phyloP scores from a whole-genome alignment of 768 basidiomycete species.

The Leccinum longicurvipes region DNA sequence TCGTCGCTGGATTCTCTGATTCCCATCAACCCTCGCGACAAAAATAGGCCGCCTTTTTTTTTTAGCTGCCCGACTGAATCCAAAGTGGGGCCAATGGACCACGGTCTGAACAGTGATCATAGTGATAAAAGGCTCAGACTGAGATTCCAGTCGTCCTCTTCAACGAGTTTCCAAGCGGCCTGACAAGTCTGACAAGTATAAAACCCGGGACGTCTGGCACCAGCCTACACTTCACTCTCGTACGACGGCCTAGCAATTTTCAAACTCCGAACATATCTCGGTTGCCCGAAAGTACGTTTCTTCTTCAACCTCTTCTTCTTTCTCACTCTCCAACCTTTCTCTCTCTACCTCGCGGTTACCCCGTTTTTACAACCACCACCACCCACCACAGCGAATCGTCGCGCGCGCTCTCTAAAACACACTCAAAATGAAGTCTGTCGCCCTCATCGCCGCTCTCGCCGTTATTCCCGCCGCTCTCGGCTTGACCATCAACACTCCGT shows the following conservation, averaged over 20 bases:
- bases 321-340: not conserved
- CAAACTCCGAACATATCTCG: conserved; percentile 27
- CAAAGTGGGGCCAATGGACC: not conserved
- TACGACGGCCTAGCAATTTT: conserved; percentile 7
- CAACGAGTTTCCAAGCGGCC: not conserved
- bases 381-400: conserved; percentile 10
- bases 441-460: conserved; percentile 29
- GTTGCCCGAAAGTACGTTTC: not conserved
- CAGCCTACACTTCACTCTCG: too few relatives aligned
- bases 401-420: conserved; percentile 15
- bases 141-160: not conserved
- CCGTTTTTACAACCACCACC: not conserved
- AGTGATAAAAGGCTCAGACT: not conserved
- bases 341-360: not conserved
- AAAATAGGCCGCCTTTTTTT: not conserved
- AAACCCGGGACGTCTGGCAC: not conserved
- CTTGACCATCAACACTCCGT: conserved; percentile 71
- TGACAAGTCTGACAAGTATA: not conserved
- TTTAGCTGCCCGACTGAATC: not conserved
- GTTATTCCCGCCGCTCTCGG: conserved; percentile 36
- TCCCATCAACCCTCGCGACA: not conserved
- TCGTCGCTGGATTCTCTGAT: not conserved
- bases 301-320: not conserved
- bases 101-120: not conserved
- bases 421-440: conserved; percentile 36